Evolutionary conservation across 345 rosid genomes (phyloP), one percentile per base, ranked within the genome.

Genomic region (Gossypium stocksii): DNA sequence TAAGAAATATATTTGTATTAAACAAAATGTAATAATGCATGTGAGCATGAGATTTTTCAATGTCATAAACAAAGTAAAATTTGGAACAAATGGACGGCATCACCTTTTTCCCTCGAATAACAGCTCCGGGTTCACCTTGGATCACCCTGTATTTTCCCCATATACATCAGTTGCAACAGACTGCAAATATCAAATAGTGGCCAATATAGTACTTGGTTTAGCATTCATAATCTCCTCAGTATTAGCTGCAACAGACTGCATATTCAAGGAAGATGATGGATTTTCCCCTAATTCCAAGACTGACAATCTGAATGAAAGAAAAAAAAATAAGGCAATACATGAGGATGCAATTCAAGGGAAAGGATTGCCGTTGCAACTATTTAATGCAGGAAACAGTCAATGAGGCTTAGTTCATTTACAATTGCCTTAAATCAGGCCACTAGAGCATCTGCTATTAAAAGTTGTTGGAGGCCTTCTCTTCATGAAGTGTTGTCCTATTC

Each of bases 51-150:
- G 10, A 29, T 17, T 38, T 13, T 67, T 46, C 53, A 15, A 13
- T 46, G 44, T 71, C 14, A 68, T 52, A 58, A 67, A 63, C 68
- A 19, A 62, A 61, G 8, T 23, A 25, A 66, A 65, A 64, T 12
- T 15, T 17, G 59, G 51, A 60, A 65, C n/a, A 23, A 27, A 57
- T 25, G 23, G 44, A 71, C 43, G 0, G 6, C 0, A 11, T 54
- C 16, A 93, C 98, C 94, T 89, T 93, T 84, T 93, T 93, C 70
- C 98, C 98, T 45, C 98, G 88, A 77, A 93, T 93, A 49, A 88
- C 97, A 43, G 89, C 91, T 75, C 93, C 93, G 6, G 98, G 60
- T 75, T 93, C 97, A 38, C 98, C 98, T 79, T 91, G 97, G 76
- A 93, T 93, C 52, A 93, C 98, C 94, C 91, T 89, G 82, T 89